Conservation (phyloP, 768 basidiomycete species). For the Agaricus sinodeliciosus region DNA sequence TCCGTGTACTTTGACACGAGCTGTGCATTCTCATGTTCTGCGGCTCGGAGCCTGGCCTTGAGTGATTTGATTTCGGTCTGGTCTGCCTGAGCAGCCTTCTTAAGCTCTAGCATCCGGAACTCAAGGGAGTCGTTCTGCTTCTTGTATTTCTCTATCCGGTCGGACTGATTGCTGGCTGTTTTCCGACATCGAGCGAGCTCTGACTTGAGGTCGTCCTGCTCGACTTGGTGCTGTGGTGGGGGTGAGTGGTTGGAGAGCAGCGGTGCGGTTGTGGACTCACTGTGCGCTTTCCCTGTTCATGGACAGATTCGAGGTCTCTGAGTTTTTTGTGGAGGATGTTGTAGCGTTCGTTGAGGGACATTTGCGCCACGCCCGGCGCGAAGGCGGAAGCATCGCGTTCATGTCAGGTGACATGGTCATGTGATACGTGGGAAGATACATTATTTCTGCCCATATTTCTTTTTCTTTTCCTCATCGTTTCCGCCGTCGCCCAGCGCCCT, state of each 20-base stretch:
- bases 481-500: constrained; percentile 6
- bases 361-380: no score
- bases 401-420: no score
- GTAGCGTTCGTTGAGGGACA: constrained; percentile 38
- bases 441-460: not conserved
- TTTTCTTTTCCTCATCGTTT: constrained; percentile 5
- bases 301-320: constrained; percentile 56
- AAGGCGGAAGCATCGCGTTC: not conserved
- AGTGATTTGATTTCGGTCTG: constrained; percentile 61
- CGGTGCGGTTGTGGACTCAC: constrained; percentile 29
- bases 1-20: constrained; percentile 47
- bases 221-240: constrained; percentile 44
- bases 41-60: constrained; percentile 46
- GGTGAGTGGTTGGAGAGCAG: not conserved
- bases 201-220: constrained; percentile 51
- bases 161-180: constrained; percentile 39
- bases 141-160: constrained; percentile 54
- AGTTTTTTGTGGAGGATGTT: constrained; percentile 54
- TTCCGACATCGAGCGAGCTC: constrained; percentile 49
- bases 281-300: constrained; percentile 57
- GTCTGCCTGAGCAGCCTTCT: constrained; percentile 38
- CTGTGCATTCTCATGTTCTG: constrained; percentile 53
- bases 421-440: not conserved
- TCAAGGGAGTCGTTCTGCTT: constrained; percentile 56
- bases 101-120: constrained; percentile 54